Conservation (phyloP, 2,329 filamentous ascomycete species). For the Exophiala viscosa region DNA sequence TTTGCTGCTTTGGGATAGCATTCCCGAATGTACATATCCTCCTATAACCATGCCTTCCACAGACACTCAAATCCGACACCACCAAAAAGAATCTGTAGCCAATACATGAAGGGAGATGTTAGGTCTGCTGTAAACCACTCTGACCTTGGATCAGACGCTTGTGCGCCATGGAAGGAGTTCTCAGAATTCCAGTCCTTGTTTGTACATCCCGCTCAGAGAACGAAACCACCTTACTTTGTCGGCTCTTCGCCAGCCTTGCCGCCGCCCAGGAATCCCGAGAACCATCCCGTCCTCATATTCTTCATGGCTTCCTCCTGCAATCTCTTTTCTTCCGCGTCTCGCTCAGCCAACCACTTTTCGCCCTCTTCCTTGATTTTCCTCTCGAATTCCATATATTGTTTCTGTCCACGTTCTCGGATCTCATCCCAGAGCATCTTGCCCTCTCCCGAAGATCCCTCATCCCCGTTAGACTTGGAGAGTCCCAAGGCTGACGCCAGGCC, state of each 20-base stretch:
- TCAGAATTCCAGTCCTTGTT: slow-evolving; percentile 1
- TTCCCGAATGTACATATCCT: no score
- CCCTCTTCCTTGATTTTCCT: slow-evolving; percentile 89
- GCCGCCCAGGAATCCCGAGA: slow-evolving; percentile 55
- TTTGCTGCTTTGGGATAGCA: background rate
- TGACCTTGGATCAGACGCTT: background rate
- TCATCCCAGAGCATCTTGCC: slow-evolving; percentile 98
- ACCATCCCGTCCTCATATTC: slow-evolving; percentile 72
- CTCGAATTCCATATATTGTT: slow-evolving; percentile 84
- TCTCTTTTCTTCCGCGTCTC: slow-evolving; percentile 83
- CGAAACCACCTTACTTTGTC: slow-evolving; percentile 15
- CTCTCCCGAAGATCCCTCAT: slow-evolving; percentile 61
- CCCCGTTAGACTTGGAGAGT: slow-evolving; percentile 65
- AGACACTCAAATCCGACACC: background rate
- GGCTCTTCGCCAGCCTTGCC: slow-evolving; percentile 32
- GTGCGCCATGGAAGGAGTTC: background rate
- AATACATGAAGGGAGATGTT: slow-evolving; percentile 16
- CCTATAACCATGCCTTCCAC: no score
- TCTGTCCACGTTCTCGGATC: slow-evolving; percentile 84
- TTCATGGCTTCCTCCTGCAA: slow-evolving; percentile 85
- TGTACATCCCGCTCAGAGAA: slow-evolving; percentile 5
- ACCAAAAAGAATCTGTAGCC: background rate
- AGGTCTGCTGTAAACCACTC: background rate
- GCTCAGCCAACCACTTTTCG: slow-evolving; percentile 92
- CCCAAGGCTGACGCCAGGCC: slow-evolving; percentile 70